These are phyloP conservation scores for Lobosporangium transversale DNA, from an alignment of 192 early-diverging fungal genomes.

Conservation along the genomic window DNA sequence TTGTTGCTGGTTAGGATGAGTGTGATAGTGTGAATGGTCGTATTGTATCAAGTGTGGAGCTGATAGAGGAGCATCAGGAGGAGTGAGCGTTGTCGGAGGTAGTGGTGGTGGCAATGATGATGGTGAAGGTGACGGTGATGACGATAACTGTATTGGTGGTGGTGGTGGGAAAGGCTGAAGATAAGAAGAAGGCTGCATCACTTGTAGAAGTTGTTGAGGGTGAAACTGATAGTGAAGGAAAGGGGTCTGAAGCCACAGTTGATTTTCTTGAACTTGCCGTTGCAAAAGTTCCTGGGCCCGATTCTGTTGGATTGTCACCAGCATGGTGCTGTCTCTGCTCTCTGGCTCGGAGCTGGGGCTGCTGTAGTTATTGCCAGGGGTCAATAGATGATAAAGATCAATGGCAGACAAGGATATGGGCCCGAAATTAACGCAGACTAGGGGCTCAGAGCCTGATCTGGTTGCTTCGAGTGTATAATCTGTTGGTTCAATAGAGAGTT, in stretches of 20 bases:
- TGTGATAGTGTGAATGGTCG: too few relatives aligned
- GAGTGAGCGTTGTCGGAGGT: too few relatives aligned
- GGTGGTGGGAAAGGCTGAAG: background rate
- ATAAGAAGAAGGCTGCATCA: too few relatives aligned
- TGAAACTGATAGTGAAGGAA: conserved; percentile 4
- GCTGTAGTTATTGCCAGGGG: conserved; percentile 27
- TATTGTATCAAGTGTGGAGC: too few relatives aligned
- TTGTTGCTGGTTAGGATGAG: too few relatives aligned
- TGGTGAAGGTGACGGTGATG: conserved; percentile 6
- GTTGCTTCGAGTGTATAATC: too few relatives aligned
- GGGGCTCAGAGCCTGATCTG: background rate
- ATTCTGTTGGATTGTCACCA: conserved; percentile 19
- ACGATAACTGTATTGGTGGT: conserved; percentile 2
- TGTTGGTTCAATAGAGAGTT: background rate
- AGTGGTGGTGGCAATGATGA: too few relatives aligned
- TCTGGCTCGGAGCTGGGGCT: conserved; percentile 13
- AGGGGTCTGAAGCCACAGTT: conserved; percentile 12
- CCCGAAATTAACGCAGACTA: too few relatives aligned
- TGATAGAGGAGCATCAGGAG: too few relatives aligned
- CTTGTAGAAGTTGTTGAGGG: conserved; percentile 13
- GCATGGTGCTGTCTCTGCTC: conserved; percentile 6
- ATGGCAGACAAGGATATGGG: conserved; percentile 4
- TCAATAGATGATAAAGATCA: conserved; percentile 14
- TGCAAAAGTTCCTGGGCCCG: conserved; percentile 22
- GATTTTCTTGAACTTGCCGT: conserved; percentile 18